Conservation (phyloP, 176 grass and related monocot genomes). For the Chloris gayana region DNA sequence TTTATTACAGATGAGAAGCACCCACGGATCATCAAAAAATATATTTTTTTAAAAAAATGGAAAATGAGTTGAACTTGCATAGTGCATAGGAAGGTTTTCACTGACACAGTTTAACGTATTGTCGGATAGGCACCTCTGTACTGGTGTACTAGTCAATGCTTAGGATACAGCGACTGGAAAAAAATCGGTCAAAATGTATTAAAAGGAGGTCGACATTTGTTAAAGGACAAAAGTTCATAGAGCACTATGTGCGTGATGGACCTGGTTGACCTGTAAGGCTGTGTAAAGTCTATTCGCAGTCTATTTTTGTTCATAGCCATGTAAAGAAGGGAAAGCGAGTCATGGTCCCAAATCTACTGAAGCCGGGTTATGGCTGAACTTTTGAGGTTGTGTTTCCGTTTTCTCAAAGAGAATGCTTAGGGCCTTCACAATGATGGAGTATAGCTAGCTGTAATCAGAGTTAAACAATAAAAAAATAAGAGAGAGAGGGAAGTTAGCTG, state of each 20-base stretch:
- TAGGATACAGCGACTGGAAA: not conserved
- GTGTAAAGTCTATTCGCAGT: conserved; percentile 9
- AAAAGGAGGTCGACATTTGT: not conserved
- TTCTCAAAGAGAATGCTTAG: not conserved
- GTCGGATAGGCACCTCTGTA: not conserved
- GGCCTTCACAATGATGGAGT: too few species aligned
- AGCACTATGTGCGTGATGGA: not conserved
- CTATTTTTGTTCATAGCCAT: conserved; percentile 16
- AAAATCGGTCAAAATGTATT: conserved; percentile 20
- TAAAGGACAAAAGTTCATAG: conserved; percentile 28
- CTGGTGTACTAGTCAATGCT: conserved; percentile 15
- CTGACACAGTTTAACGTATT: not conserved
- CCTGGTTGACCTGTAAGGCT: conserved; percentile 32
- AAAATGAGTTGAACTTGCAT: too few species aligned
- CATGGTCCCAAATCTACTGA: conserved; percentile 4
- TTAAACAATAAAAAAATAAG: too few species aligned
- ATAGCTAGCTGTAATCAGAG: too few species aligned
- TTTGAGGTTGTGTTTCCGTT: not conserved
- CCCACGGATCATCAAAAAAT: not conserved
- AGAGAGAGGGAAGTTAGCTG: too few species aligned
- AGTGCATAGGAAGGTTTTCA: too few species aligned
- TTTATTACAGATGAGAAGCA: not conserved
- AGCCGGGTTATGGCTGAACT: not conserved
- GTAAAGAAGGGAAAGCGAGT: conserved; percentile 35
- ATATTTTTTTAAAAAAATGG: too few species aligned